Conservation (phyloP, 805 yeast genomes). For the Myxozyma udenii region DNA sequence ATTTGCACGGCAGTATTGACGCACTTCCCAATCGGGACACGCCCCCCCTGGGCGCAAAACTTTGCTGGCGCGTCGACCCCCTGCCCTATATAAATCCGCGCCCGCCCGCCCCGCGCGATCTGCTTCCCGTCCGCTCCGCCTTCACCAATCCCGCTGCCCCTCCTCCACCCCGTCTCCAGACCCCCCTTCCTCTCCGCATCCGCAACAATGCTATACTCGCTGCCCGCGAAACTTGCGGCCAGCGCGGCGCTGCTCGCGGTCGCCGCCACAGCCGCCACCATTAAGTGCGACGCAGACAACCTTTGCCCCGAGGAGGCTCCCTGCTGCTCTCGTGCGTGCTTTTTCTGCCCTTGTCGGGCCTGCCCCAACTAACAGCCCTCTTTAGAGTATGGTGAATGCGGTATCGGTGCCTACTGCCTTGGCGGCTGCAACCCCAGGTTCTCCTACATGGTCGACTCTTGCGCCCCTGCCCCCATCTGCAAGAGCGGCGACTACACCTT, state of each 20-base stretch:
- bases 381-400: slow-evolving; percentile 65
- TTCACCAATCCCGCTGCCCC: not conserved
- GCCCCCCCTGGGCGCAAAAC: not conserved
- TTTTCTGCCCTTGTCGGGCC: not conserved
- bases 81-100: not conserved
- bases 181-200: not conserved
- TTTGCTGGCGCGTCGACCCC: not conserved
- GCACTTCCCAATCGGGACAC: not conserved
- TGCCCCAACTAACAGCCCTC: not conserved
- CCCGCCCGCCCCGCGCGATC: no score
- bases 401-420: slow-evolving; percentile 71
- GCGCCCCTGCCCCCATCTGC: slow-evolving; percentile 86
- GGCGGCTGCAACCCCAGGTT: slow-evolving; percentile 83
- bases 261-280: slow-evolving; percentile 32
- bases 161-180: not conserved
- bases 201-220: not conserved
- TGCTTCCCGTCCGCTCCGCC: not conserved
- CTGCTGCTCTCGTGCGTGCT: slow-evolving; percentile 62
- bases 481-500: slow-evolving; percentile 39
- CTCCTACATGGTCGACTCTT: slow-evolving; percentile 63
- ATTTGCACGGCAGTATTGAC: not conserved
- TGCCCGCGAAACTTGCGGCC: not conserved
- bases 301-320: slow-evolving; percentile 77
- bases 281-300: slow-evolving; percentile 51
- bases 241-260: slow-evolving; percentile 6